A percentile compares a stretch with the other conserved stretches of the same genome.
Conservation (phyloP, 1,139 yeast genomes). For the Hyphopichia wangnamkhiaoensis region DNA sequence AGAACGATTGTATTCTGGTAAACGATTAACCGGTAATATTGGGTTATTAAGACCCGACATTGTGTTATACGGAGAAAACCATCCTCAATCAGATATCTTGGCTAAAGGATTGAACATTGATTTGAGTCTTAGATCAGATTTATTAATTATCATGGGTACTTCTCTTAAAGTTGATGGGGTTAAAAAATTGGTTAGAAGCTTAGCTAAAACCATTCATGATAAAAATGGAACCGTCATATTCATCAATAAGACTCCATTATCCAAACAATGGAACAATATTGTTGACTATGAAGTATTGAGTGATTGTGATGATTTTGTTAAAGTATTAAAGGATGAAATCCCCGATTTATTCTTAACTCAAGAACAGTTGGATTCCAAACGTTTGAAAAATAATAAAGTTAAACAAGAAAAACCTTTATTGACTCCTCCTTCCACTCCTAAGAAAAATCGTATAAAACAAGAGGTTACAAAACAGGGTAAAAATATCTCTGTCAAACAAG, state of each 20-base stretch:
- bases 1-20: constrained; percentile 59
- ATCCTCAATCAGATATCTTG: constrained; percentile 67
- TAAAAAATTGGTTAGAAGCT: constrained; percentile 58
- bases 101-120: constrained; percentile 62
- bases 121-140: constrained; percentile 57
- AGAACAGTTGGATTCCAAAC: constrained; percentile 49
- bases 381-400: constrained; percentile 25
- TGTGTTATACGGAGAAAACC: constrained; percentile 78
- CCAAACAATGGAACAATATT: constrained; percentile 54
- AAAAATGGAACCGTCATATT: constrained; percentile 63
- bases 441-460: constrained; percentile 7
- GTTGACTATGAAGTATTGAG: constrained; percentile 73
- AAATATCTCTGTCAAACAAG: background rate
- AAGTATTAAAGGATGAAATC: constrained; percentile 46
- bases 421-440: constrained; percentile 14
- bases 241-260: constrained; percentile 56
- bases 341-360: constrained; percentile 64
- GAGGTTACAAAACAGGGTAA: constrained; percentile 6
- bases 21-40: constrained; percentile 55
- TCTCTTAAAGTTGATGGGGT: constrained; percentile 76
- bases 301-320: constrained; percentile 84
- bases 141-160: constrained; percentile 73
- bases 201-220: constrained; percentile 61
- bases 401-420: constrained; percentile 10
- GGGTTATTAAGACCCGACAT: constrained; percentile 75